These are phyloP conservation scores for Venturiaceae sp. DNA, from an alignment of 2,329 filamentous ascomycete genomes.

Conservation along the genomic window DNA sequence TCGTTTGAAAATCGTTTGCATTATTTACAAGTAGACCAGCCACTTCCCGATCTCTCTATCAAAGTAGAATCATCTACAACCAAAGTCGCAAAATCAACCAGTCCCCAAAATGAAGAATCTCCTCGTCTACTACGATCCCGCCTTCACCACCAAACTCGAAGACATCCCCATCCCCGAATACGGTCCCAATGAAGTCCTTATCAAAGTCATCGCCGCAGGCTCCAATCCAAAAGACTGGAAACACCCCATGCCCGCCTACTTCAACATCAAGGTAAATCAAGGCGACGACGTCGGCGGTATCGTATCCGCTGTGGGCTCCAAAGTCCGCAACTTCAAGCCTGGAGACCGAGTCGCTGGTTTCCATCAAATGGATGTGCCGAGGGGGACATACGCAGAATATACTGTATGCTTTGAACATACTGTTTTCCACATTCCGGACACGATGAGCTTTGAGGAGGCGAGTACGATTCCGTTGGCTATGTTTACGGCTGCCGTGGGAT, in stretches of 20 bases:
- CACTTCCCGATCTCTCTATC: no score
- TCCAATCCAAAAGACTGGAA: slow-evolving; percentile 11
- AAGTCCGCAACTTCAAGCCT: slow-evolving; percentile 38
- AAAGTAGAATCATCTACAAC: no score
- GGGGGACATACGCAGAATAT: slow-evolving; percentile 45
- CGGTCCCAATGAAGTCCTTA: slow-evolving; percentile 16
- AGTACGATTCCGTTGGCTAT: slow-evolving; percentile 35
- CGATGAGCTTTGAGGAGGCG: slow-evolving; percentile 40
- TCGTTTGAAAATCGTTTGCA: no score
- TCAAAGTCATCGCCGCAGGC: slow-evolving; percentile 14
- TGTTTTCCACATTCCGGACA: slow-evolving; percentile 44
- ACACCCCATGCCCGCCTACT: slow-evolving; percentile 7
- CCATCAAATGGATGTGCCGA: slow-evolving; percentile 18
- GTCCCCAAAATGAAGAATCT: slow-evolving; percentile 10
- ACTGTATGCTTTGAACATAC: slow-evolving; percentile 45
- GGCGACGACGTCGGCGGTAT: slow-evolving; percentile 43
- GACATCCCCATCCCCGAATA: slow-evolving; percentile 19
- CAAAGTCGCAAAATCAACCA: not conserved
- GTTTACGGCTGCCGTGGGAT: slow-evolving; percentile 34
- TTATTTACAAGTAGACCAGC: no score
- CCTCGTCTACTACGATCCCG: slow-evolving; percentile 10
- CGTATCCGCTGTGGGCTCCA: slow-evolving; percentile 44
- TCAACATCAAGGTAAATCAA: slow-evolving; percentile 24
- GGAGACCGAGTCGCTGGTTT: slow-evolving; percentile 22
- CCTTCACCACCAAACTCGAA: slow-evolving; percentile 30